Base-by-base conservation (phyloP, 305 asterid species). In the Coffea humblotiana region DNA sequence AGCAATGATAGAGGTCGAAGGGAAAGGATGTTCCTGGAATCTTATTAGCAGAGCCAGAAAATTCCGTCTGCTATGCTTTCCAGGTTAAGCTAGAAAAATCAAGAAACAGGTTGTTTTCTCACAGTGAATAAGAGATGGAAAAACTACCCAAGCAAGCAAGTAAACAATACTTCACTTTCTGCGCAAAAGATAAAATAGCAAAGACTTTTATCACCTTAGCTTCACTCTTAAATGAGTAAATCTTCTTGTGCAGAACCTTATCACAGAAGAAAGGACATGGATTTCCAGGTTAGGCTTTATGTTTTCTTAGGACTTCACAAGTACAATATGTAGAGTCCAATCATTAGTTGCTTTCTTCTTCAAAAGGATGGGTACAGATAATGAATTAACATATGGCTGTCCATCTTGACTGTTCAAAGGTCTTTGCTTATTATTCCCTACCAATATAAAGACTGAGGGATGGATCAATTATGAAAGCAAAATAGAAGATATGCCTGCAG, bases 181-280 rank as follows among this genome's bases (percentile, higher is more conserved):
- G 76, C 40, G 15, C 43, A 47, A 76, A 74, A 25, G 63, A 14
- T 48, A 63, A 29, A 14, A 43, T 8, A 11, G 19, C 27, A 40
- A 76, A 47, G 5, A 76, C 72, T 25, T 25, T 48, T 47, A 47
- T 61, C 69, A 76, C 37, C 32, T 12, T 76, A 64, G 72, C 73
- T 73, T 43, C 77, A 45, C 43, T 40, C 72, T 79, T 61, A 47
- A 27, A 66, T 14, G 4, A 23, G 52, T 11, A 25, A 19, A 72
- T 79, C 82, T 47, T 37, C 78, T 8, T 61, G 78, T 27, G 32
- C 37, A 52, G 66, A 72, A 21, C 77, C 82, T 77, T 79, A 61
- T 35, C 77, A 71, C 27, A 60, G 58, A 78, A 54, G 21, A 54
- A 3, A n/a, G 40, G 19, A 47, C 12, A 47, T 47, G 51, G 51